phyloP scores from a whole-genome alignment of 441 rosid species.

The Adansonia grandidieri region DNA sequence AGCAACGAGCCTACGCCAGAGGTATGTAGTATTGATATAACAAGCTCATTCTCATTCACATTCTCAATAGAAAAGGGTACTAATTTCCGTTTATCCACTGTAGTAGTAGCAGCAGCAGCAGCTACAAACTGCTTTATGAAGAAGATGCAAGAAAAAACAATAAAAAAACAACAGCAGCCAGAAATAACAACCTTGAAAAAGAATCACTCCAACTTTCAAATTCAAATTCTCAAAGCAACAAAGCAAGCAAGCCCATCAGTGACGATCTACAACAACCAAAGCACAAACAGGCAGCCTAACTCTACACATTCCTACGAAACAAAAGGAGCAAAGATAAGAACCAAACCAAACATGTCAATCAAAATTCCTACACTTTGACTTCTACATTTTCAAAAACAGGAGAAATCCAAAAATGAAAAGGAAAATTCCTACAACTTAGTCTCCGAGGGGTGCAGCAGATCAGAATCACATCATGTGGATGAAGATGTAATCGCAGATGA shows the following conservation, averaged over 20 bases:
- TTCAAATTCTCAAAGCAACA: neutral
- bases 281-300: neutral
- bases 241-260: neutral
- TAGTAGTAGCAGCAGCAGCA: too few species aligned
- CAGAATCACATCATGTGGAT: too few species aligned
- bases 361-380: neutral
- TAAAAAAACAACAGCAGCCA: neutral
- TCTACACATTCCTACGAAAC: neutral
- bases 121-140: too few species aligned
- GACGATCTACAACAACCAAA: neutral
- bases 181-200: neutral
- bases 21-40: constrained; percentile 53
- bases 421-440: neutral
- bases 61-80: neutral
- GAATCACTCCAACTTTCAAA: neutral
- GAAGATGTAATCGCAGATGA: neutral
- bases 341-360: neutral
- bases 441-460: neutral
- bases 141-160: too few species aligned
- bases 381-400: neutral
- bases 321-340: neutral
- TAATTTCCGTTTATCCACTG: too few species aligned
- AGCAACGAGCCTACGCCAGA: too few species aligned
- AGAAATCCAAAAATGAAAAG: neutral
- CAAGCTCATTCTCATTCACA: constrained; percentile 12